Evolutionary conservation across 202 grass and related monocot genomes (phyloP).

Genomic region (Zoysia matrella): DNA sequence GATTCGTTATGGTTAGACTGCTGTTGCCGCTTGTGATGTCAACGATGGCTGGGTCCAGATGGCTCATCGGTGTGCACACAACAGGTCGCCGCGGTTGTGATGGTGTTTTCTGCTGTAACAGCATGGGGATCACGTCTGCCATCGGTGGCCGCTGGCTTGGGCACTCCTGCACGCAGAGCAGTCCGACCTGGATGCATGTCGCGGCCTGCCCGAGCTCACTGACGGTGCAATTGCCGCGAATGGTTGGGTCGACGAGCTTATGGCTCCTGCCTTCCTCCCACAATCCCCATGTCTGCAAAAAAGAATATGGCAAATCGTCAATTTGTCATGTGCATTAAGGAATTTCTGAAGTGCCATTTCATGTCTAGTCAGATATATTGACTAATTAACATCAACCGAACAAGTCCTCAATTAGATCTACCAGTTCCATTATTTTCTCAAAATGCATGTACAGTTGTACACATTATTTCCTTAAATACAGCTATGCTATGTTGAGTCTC

Average conservation of each 20-base stretch:
- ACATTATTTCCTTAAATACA: too few species aligned
- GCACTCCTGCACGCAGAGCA: constrained; percentile 74
- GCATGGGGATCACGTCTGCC: constrained; percentile 50
- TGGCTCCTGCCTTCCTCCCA: constrained; percentile 51
- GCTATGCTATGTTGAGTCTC: too few species aligned
- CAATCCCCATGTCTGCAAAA: constrained; percentile 53
- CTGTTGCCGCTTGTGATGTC: neutral
- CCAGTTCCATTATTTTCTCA: too few species aligned
- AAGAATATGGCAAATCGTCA: neutral
- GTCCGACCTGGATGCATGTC: constrained; percentile 53
- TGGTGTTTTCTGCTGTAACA: constrained; percentile 42
- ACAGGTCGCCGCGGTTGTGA: constrained; percentile 53
- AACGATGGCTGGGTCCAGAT: neutral
- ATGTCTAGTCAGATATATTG: too few species aligned
- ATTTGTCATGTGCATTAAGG: neutral
- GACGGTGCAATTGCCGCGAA: constrained; percentile 24
- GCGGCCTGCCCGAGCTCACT: constrained; percentile 34
- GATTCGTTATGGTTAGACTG: constrained; percentile 14
- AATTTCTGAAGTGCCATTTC: neutral
- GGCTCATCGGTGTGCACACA: constrained; percentile 13
- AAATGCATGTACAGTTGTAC: too few species aligned
- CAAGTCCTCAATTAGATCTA: too few species aligned
- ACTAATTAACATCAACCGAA: too few species aligned
- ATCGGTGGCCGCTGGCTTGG: constrained; percentile 51
- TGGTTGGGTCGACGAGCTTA: constrained; percentile 47